Evolutionary conservation across 2,329 filamentous ascomycete species (phyloP).

Genomic region (Aspergillus aculeatinus): DNA sequence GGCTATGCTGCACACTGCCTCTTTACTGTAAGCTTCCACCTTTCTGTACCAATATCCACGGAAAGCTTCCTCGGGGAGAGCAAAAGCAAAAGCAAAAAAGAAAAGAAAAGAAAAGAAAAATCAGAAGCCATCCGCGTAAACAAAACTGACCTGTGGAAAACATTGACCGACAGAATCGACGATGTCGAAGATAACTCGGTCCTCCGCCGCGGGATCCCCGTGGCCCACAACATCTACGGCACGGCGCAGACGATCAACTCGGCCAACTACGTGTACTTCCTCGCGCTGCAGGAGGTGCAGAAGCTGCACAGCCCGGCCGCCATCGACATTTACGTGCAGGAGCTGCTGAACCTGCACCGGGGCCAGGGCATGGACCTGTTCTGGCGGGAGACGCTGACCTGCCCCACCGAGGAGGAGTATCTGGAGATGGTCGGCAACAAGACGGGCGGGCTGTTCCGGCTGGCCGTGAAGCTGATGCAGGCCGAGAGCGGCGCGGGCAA

Average conservation of each 20-base stretch:
- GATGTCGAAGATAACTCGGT: constrained; percentile 52
- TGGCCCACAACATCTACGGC: constrained; percentile 52
- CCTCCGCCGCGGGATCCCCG: constrained; percentile 50
- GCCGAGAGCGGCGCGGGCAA: constrained; percentile 39
- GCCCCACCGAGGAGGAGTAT: constrained; percentile 50
- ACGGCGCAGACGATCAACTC: constrained; percentile 54
- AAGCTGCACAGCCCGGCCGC: constrained; percentile 41
- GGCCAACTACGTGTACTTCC: constrained; percentile 51
- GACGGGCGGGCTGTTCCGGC: constrained; percentile 49
- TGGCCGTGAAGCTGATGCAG: constrained; percentile 49
- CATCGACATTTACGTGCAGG: constrained; percentile 47
- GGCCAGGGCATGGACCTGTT: constrained; percentile 52
- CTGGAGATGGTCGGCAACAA: constrained; percentile 52
- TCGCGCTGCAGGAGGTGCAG: constrained; percentile 44
- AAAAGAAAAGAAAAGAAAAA: too few species aligned
- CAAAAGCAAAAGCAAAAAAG: background rate
- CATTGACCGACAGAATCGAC: constrained; percentile 39
- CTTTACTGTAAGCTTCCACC: constrained; percentile 38
- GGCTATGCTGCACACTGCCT: constrained; percentile 48
- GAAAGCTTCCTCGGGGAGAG: background rate
- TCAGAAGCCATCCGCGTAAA: too few species aligned
- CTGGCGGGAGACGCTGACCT: constrained; percentile 48
- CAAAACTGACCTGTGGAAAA: background rate
- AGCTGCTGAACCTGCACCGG: constrained; percentile 48
- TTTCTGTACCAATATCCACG: background rate